Evolutionary conservation across 2,329 filamentous ascomycete genomes (phyloP), one percentile per base, ranked within the genome.

Genomic region (Verticillium alfalfae): DNA sequence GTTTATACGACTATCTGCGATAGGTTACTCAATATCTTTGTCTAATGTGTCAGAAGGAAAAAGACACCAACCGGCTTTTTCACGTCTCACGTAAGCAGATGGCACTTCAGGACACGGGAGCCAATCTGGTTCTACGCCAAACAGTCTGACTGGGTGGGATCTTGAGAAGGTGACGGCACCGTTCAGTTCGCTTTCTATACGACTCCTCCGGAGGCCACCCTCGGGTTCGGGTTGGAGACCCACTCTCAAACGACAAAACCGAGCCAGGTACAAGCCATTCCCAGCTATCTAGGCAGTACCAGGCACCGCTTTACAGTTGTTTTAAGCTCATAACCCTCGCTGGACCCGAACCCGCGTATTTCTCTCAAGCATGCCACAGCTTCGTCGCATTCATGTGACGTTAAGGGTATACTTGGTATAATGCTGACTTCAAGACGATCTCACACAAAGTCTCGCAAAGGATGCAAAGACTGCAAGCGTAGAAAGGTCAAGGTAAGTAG

Each of bases 391-490:
- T 9, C 13, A 22, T 39, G n/a, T 12, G 57, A 37, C 66, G 70
- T 56, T 31, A 5, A 31, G 67, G 70, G 34, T 67, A 70, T 18
- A 49, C 45, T 22, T 49, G 9, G 45, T 6, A 22, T 8, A 49
- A 49, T 49, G 45, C 22, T 49, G 18, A 49, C 34, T 26, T 49
- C 45, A 49, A n/a, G 45, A 9, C 45, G 45, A 10, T 49, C 45
- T 49, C 71, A 73, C 7, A 78, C 70, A 56, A 73, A 73, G 62
- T 73, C 71, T 61, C 68, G 71, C 12, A 73, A 65, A 13, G 71
- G 71, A 52, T 73, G 71, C 62, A 60, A 60, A 49, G 70, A 71
- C 63, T 73, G 71, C 63, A 73, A 73, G 64, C 66, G 68, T 8
- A 70, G 71, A 39, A 73, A 73, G 61, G 71, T 73, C 34, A 73